phyloP scores from a whole-genome alignment of 1,284 basidiomycete species.

The Austropuccinia psidii region DNA sequence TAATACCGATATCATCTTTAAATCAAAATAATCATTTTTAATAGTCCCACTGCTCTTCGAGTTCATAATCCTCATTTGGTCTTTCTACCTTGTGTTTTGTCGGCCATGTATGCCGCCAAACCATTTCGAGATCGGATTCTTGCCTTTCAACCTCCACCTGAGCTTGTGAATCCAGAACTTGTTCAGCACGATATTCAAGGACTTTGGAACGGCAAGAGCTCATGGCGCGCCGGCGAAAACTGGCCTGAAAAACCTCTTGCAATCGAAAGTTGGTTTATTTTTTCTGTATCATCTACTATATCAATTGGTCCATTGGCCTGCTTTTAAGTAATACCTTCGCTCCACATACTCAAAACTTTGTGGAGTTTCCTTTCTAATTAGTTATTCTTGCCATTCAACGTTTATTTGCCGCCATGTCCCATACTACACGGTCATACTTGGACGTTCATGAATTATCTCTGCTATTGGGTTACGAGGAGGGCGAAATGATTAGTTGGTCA shows the following conservation, averaged over 20 bases:
- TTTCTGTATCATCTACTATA: neutral
- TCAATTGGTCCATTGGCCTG: too few relatives aligned
- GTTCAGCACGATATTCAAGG: slow-evolving; percentile 29
- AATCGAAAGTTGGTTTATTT: slow-evolving; percentile 18
- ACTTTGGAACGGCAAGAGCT: slow-evolving; percentile 33
- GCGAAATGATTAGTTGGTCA: slow-evolving; percentile 35
- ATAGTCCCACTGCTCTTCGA: slow-evolving; percentile 21
- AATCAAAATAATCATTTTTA: too few relatives aligned
- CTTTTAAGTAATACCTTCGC: neutral
- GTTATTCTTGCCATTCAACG: slow-evolving; percentile 32
- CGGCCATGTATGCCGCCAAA: slow-evolving; percentile 33
- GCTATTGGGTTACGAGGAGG: slow-evolving; percentile 34
- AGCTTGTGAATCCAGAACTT: slow-evolving; percentile 2
- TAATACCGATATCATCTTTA: neutral
- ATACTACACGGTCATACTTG: slow-evolving; percentile 30
- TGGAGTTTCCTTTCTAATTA: neutral
- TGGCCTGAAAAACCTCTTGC: slow-evolving; percentile 33
- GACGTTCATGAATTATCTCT: slow-evolving; percentile 31
- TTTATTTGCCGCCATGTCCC: slow-evolving; percentile 22
- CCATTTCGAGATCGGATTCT: slow-evolving; percentile 36
- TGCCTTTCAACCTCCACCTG: neutral
- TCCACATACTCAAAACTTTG: too few relatives aligned
- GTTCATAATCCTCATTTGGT: slow-evolving; percentile 36
- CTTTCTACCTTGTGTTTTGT: slow-evolving; percentile 28
- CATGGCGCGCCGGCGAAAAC: slow-evolving; percentile 28